Conservation (phyloP, 768 basidiomycete genomes). For the Tremella yokohamensis region DNA sequence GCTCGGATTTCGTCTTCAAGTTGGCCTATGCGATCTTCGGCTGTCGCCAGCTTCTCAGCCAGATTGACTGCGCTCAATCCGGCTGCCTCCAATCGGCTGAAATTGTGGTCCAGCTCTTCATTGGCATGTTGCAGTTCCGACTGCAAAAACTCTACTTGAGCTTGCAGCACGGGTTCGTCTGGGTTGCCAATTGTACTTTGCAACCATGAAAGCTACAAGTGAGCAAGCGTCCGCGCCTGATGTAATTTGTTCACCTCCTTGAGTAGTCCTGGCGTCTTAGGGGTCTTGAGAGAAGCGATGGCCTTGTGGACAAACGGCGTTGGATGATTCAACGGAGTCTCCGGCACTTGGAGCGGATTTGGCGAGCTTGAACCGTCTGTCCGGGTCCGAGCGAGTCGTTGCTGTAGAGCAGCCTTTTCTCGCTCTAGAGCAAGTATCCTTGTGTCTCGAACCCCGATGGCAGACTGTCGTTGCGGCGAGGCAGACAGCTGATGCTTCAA, state of each 20-base stretch:
- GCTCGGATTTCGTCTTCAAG: conserved; percentile 40
- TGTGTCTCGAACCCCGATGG: conserved; percentile 31
- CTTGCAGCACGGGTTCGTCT: conserved; percentile 35
- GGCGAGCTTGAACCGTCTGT: conserved; percentile 11
- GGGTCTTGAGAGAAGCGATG: conserved; percentile 33
- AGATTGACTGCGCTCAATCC: conserved; percentile 36
- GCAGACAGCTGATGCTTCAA: conserved; percentile 39
- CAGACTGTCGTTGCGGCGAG: conserved; percentile 32
- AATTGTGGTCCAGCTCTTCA: conserved; percentile 45
- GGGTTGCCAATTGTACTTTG: conserved; percentile 37
- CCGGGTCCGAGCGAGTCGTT: conserved; percentile 21
- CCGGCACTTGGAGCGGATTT: conserved; percentile 29
- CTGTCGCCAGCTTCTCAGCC: conserved; percentile 42
- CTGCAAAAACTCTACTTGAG: conserved; percentile 42
- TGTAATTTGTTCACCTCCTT: conserved; percentile 28
- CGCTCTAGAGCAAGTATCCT: conserved; percentile 37
- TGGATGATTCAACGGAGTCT: not conserved
- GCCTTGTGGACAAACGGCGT: conserved; percentile 37
- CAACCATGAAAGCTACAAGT: conserved; percentile 43
- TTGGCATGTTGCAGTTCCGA: conserved; percentile 38
- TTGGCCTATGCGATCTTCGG: conserved; percentile 32
- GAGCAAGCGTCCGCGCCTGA: conserved; percentile 5
- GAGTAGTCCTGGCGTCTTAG: conserved; percentile 43
- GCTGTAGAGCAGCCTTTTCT: conserved; percentile 41
- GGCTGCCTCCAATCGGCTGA: conserved; percentile 45